Base-by-base conservation (phyloP, 257 asterid genomes). In the Solanum okadae region DNA sequence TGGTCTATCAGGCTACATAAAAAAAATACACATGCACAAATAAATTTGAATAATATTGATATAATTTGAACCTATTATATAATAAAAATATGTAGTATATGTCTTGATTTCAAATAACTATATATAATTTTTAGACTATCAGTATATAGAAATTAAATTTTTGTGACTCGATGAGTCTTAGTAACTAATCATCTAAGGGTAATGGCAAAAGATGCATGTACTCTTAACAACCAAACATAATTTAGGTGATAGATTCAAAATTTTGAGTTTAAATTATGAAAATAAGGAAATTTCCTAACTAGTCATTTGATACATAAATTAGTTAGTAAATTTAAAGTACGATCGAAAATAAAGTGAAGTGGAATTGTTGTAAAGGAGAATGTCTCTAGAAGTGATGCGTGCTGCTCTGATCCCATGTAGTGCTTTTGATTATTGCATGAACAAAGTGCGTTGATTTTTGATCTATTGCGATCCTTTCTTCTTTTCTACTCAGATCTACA, bases 1-100 rank as follows among this genome's bases (percentile, higher is more conserved):
- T 15, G 88, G 88, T 75, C 95, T 92, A 31, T 94, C 93, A n/a
- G 95, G 92, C 98, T 94, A 63, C 67, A 75, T 6, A 52, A 18
- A 52, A 52, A 9, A 20, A 12, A 3, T n/a, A 63, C 3, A 27
- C 23, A 83, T 20, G 22, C 73, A 73, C 52, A 63, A 38, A 3
- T 67, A 63, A 20, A 52, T 52, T 52, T 52, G n/a, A 52, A 52
- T 6, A 16, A 52, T 52, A 6, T 52, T 52, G 4, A 52, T 52
- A 52, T 52, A 52, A 52, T 52, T 2, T 18, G 63, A 52, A 52
- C 63, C n/a, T 18, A 52, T 52, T 52, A 18, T 6, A 6, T 16
- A 18, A 52, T 52, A 59, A 8, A 59, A 8, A 59, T 22, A 59
- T 59, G 12, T 59, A 3, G 25, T 22, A 8, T 3, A 22, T 22